Conservation (phyloP, 345 rosid genomes). For the Geranium rotundifolium region DNA sequence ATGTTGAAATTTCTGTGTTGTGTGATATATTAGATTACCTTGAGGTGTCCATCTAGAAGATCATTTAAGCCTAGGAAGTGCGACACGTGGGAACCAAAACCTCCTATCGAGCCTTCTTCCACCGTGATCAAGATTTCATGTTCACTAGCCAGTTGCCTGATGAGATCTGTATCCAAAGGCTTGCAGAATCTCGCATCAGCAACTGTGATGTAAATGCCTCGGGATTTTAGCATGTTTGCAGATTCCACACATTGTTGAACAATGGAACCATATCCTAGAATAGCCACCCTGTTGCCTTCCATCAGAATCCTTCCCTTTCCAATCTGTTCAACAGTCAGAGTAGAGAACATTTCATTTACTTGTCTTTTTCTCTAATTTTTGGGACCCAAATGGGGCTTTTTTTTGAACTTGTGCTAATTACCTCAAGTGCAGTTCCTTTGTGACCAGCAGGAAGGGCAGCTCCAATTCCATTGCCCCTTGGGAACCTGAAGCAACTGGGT, state of each 20-base stretch:
- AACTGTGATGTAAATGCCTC: slow-evolving; percentile 42
- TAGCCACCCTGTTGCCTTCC: slow-evolving; percentile 64
- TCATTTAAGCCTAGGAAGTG: slow-evolving; percentile 67
- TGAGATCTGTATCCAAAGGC: slow-evolving; percentile 63
- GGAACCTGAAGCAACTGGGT: slow-evolving; percentile 77
- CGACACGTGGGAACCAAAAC: slow-evolving; percentile 70
- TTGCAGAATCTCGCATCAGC: slow-evolving; percentile 94
- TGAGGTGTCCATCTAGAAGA: slow-evolving; percentile 67
- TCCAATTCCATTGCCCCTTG: slow-evolving; percentile 67
- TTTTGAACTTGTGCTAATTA: slow-evolving; percentile 6
- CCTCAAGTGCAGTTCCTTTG: slow-evolving; percentile 58
- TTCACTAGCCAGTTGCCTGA: slow-evolving; percentile 47
- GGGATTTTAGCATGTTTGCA: slow-evolving; percentile 30
- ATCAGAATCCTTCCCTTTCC: slow-evolving; percentile 71
- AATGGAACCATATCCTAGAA: slow-evolving; percentile 69
- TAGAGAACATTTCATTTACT: too few relatives aligned
- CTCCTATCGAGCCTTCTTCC: slow-evolving; percentile 86
- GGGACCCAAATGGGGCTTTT: not conserved
- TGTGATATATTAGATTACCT: slow-evolving; percentile 23
- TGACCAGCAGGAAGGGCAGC: slow-evolving; percentile 34
- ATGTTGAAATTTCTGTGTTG: not conserved
- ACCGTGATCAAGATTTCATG: slow-evolving; percentile 67
- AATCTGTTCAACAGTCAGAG: slow-evolving; percentile 26
- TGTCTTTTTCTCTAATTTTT: too few relatives aligned
- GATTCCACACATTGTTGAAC: slow-evolving; percentile 67